These are phyloP conservation scores for Malassezia sympodialis DNA, from an alignment of 1,284 basidiomycete genomes.

Conservation along the genomic window DNA sequence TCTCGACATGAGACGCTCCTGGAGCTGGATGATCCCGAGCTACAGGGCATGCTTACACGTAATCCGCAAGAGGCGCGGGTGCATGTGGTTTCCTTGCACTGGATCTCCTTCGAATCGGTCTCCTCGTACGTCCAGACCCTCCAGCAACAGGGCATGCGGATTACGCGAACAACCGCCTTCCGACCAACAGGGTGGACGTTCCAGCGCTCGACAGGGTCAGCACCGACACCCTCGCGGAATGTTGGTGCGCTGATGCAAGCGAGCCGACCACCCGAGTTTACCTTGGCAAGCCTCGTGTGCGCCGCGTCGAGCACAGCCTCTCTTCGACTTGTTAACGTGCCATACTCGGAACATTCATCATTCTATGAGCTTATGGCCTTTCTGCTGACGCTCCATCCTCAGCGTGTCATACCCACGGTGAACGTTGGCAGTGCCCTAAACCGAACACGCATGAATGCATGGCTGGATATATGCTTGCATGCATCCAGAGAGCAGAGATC, in stretches of 20 bases:
- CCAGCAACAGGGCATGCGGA: conserved; percentile 63
- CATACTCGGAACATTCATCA: conserved; percentile 83
- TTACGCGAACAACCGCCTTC: conserved; percentile 68
- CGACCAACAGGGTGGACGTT: conserved; percentile 90
- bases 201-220: conserved; percentile 57
- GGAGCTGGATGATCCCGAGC: conserved; percentile 53
- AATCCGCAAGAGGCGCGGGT: conserved; percentile 68
- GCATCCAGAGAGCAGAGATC: conserved; percentile 23
- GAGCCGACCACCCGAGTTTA: conserved; percentile 57
- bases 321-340: conserved; percentile 68
- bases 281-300: conserved; percentile 59
- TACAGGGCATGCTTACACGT: conserved; percentile 66
- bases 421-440: conserved; percentile 72
- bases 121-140: conserved; percentile 58
- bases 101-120: conserved; percentile 68
- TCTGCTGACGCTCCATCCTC: background rate
- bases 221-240: conserved; percentile 49
- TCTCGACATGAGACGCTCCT: conserved; percentile 39
- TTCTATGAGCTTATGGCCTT: conserved; percentile 23
- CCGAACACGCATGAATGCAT: conserved; percentile 36
- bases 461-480: conserved; percentile 37
- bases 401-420: conserved; percentile 13
- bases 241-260: background rate
- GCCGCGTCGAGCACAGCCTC: conserved; percentile 62
- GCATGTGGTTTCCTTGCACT: conserved; percentile 71